These are phyloP conservation scores for Papilionanthe hybrid DNA, from an alignment of 116 monocot species.

Conservation along the genomic window DNA sequence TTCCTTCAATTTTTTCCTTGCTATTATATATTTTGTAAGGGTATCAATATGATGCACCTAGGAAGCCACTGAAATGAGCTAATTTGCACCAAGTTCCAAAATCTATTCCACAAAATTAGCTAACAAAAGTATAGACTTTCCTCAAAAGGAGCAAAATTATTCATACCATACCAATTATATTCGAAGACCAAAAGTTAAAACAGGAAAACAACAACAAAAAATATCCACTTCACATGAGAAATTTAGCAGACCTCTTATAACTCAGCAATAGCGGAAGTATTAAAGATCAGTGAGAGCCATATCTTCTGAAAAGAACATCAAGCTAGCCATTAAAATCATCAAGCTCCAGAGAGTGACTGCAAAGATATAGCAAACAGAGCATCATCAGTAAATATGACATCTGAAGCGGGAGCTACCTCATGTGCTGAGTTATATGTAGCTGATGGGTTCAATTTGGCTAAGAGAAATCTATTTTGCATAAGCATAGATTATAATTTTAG, in stretches of 20 bases:
- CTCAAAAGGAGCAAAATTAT: slow-evolving; percentile 16
- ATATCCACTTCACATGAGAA: too few species aligned
- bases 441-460: too few species aligned
- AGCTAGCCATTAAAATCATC: background rate
- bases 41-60: too few species aligned
- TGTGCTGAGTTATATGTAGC: too few species aligned
- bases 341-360: slow-evolving; percentile 20
- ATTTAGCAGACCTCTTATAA: background rate
- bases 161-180: slow-evolving; percentile 7
- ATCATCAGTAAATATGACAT: too few species aligned
- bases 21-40: too few species aligned
- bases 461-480: too few species aligned
- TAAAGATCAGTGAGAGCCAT: slow-evolving; percentile 1
- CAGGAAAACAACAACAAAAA: background rate
- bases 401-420: too few species aligned
- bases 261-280: background rate
- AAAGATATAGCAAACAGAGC: slow-evolving; percentile 19
- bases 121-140: slow-evolving; percentile 9
- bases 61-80: too few species aligned
- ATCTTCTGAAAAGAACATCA: background rate
- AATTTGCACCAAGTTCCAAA: slow-evolving; percentile 9
- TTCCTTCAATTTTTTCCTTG: too few species aligned
- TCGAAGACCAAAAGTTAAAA: background rate
- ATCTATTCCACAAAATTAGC: slow-evolving; percentile 10
- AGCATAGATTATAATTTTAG: too few species aligned